Conservation (phyloP, 306 rosid genomes). For the Glycine latifolia region DNA sequence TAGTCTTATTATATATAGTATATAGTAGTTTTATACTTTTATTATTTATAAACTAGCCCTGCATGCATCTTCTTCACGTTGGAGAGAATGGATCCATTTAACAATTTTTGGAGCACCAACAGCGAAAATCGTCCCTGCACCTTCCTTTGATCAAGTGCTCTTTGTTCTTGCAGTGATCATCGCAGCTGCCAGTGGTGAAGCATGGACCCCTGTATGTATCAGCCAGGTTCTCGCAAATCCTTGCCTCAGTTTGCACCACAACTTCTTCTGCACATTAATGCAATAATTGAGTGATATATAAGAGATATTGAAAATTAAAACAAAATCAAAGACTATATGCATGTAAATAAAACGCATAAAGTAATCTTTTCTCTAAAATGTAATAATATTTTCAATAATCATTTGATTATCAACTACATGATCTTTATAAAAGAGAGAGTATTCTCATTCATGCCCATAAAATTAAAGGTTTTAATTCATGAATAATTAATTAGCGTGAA, state of each 20-base stretch:
- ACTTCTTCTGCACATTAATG: slow-evolving; percentile 24
- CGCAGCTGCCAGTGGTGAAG: slow-evolving; percentile 23
- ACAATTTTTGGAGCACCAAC: slow-evolving; percentile 43
- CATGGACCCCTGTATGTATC: slow-evolving; percentile 33
- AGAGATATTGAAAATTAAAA: too few species aligned
- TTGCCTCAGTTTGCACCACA: slow-evolving; percentile 39
- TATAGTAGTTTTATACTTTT: neutral
- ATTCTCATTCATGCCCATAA: too few species aligned
- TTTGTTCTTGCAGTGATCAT: slow-evolving; percentile 36
- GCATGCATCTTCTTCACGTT: neutral
- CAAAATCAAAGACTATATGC: too few species aligned
- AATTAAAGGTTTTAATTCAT: too few species aligned
- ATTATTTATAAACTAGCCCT: neutral
- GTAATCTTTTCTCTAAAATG: too few species aligned
- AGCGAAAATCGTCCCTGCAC: slow-evolving; percentile 38
- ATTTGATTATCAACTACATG: too few species aligned
- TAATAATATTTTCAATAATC: too few species aligned
- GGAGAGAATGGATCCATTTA: neutral
- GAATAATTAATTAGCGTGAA: too few species aligned
- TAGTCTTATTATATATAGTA: neutral
- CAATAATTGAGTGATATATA: too few species aligned
- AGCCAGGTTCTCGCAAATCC: slow-evolving; percentile 37
- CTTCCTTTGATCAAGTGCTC: slow-evolving; percentile 31
- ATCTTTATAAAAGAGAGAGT: too few species aligned
- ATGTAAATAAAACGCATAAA: too few species aligned